Evolutionary conservation across 2,329 filamentous ascomycete genomes (phyloP).

Genomic region (Aspergillus sp.): DNA sequence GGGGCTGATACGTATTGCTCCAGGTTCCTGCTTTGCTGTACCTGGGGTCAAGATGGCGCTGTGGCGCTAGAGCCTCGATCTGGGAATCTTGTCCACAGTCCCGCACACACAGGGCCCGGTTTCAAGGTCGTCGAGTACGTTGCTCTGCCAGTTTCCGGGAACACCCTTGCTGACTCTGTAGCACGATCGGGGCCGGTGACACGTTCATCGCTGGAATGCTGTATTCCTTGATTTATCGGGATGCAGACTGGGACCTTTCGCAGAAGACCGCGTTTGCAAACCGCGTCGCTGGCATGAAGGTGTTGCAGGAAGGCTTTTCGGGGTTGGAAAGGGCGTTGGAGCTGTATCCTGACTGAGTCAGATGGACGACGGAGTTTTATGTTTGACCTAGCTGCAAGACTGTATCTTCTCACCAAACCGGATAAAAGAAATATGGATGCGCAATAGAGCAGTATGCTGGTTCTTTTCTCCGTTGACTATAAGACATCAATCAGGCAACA

Average conservation of each 20-base stretch:
- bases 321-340: constrained; percentile 34
- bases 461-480: too few relatives aligned
- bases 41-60: constrained; percentile 51
- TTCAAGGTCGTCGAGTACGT: constrained; percentile 52
- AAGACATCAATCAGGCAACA: too few relatives aligned
- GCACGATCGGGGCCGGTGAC: constrained; percentile 64
- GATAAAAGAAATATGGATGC: too few relatives aligned
- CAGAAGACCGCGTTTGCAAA: constrained; percentile 53
- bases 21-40: constrained; percentile 46
- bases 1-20: neutral
- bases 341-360: too few relatives aligned
- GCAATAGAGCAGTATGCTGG: too few relatives aligned
- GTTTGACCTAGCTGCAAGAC: too few relatives aligned
- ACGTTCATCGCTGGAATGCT: constrained; percentile 66
- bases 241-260: constrained; percentile 40
- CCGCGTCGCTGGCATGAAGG: constrained; percentile 57
- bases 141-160: constrained; percentile 5
- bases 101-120: constrained; percentile 33
- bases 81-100: constrained; percentile 30
- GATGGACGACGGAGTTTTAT: too few relatives aligned
- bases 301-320: constrained; percentile 56
- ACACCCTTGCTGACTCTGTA: constrained; percentile 23
- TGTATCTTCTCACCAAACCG: too few relatives aligned
- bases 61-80: constrained; percentile 34
- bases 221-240: constrained; percentile 48